A percentile compares a stretch with the other conserved stretches of the same genome.
phyloP scores from a whole-genome alignment of 306 rosid genomes.

The Erythrophleum fordii region DNA sequence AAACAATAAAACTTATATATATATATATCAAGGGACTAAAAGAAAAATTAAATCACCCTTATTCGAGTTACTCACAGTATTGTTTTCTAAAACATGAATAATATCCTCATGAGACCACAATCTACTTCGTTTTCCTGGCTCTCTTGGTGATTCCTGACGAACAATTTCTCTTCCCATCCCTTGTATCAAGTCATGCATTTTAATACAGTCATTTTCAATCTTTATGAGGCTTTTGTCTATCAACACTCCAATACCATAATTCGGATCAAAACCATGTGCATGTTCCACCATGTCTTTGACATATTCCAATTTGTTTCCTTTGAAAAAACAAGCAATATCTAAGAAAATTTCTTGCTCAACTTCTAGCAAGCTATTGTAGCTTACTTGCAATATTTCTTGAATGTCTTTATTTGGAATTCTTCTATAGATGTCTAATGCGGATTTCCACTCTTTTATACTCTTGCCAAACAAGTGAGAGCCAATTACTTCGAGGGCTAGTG shows the following conservation, averaged over 20 bases:
- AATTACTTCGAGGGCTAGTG: background rate
- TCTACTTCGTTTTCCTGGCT: conserved; percentile 35
- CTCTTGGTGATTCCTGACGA: background rate
- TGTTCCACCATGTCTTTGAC: background rate
- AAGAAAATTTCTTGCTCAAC: conserved; percentile 8
- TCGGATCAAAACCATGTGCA: background rate
- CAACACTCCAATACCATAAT: background rate
- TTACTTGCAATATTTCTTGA: background rate
- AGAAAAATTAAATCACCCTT: background rate
- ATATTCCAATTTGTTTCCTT: background rate
- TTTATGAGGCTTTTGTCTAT: background rate
- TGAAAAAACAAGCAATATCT: conserved; percentile 41
- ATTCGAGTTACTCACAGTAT: conserved; percentile 3
- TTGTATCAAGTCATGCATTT: conserved; percentile 37
- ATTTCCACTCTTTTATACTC: conserved; percentile 21
- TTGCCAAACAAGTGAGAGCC: background rate
- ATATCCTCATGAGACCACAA: conserved; percentile 28
- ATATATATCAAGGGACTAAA: background rate
- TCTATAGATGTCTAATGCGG: background rate
- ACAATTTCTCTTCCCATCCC: conserved; percentile 32
- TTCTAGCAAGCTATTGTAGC: conserved; percentile 1
- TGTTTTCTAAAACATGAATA: background rate
- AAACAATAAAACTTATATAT: background rate
- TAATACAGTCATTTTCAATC: background rate
- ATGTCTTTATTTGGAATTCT: background rate